A percentile compares a stretch with the other conserved stretches of the same genome.
Evolutionary conservation across 139 green algal genomes (phyloP).

Genomic region (Coccomyxa sp.): DNA sequence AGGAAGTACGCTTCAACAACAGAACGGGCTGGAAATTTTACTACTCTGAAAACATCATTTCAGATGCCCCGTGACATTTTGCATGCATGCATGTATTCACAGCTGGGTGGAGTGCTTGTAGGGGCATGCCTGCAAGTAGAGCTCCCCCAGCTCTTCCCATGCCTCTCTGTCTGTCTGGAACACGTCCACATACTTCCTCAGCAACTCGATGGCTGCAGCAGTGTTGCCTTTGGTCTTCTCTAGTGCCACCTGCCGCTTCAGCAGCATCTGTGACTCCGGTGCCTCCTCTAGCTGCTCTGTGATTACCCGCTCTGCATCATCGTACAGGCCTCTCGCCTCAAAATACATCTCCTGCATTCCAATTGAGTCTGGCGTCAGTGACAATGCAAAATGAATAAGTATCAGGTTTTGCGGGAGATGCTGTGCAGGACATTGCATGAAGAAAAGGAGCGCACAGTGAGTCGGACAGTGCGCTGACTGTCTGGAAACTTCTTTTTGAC

Average conservation of each 20-base stretch:
- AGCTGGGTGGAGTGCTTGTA: too few species aligned
- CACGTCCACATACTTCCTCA: conserved; percentile 63
- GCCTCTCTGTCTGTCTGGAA: conserved; percentile 63
- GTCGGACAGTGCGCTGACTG: conserved; percentile 47
- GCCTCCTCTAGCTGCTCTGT: conserved; percentile 45
- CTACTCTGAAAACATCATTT: too few species aligned
- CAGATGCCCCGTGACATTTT: too few species aligned
- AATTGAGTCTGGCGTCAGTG: too few species aligned
- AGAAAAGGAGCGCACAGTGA: conserved; percentile 42
- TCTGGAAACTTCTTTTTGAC: conserved; percentile 63
- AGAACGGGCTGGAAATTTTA: too few species aligned
- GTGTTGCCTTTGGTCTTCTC: conserved; percentile 51
- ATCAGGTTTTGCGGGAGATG: too few species aligned
- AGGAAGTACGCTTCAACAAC: too few species aligned
- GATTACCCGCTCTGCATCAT: conserved; percentile 53
- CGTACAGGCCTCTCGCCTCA: conserved; percentile 40
- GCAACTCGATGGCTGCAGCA: conserved; percentile 42
- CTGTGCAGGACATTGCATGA: too few species aligned
- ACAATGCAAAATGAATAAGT: background rate
- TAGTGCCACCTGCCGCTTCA: conserved; percentile 63
- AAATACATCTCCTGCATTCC: conserved; percentile 68
- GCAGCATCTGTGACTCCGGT: conserved; percentile 41
- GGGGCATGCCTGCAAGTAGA: conserved; percentile 67
- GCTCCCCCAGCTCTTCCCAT: conserved; percentile 79
- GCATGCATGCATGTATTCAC: too few species aligned